These are phyloP conservation scores for Acanthamoeba divionensis DNA, from an alignment of 208 protist species.

Conservation along the genomic window DNA sequence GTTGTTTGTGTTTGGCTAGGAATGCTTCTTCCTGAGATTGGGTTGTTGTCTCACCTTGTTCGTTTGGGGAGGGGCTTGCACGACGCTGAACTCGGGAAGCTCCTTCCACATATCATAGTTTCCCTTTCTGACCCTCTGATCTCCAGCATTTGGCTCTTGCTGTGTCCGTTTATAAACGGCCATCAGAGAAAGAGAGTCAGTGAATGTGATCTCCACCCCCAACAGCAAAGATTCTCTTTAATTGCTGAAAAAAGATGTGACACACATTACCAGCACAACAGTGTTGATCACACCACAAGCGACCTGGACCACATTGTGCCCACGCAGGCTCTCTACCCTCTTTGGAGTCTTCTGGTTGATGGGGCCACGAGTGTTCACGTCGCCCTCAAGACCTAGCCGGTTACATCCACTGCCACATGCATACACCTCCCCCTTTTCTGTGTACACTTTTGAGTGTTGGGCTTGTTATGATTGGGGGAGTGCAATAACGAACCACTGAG, in stretches of 20 bases:
- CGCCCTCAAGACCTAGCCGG: background rate
- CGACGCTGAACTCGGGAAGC: conserved; percentile 3
- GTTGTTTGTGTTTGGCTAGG: too few relatives aligned
- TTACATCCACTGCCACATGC: background rate
- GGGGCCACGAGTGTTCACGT: background rate
- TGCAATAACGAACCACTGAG: background rate
- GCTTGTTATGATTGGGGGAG: background rate
- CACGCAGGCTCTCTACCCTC: background rate
- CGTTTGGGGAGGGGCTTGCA: background rate
- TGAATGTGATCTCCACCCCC: too few relatives aligned
- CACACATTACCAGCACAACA: background rate
- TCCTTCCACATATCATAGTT: conserved; percentile 3
- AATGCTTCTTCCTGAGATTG: too few relatives aligned
- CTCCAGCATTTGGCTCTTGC: too few relatives aligned
- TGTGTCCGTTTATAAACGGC: too few relatives aligned
- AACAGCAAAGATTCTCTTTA: too few relatives aligned
- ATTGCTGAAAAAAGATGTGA: too few relatives aligned
- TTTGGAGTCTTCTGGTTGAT: background rate
- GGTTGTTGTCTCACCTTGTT: background rate
- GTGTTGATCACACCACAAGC: background rate
- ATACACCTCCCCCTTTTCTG: conserved; percentile 47
- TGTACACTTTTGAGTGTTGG: background rate
- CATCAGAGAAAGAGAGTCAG: too few relatives aligned
- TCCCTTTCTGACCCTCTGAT: background rate
- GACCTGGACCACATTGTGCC: background rate